Evolutionary conservation across 1,284 basidiomycete species (phyloP).

Genomic region (Abortiporus biennis): DNA sequence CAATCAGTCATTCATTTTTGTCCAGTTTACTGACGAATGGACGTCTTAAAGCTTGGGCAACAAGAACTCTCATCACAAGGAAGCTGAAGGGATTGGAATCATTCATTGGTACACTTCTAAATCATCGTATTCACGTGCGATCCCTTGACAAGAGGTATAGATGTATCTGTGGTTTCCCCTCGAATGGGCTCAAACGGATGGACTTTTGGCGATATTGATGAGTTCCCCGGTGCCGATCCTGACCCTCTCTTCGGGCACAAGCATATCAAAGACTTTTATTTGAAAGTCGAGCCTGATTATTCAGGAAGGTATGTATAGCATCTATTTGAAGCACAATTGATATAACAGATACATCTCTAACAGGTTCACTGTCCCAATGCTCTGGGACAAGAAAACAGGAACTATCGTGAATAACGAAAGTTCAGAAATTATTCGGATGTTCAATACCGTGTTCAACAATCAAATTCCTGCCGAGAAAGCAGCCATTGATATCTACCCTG

Average conservation of each 20-base stretch:
- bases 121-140: neutral
- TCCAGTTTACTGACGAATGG: neutral
- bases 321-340: neutral
- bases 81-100: constrained; percentile 90
- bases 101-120: constrained; percentile 56
- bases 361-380: constrained; percentile 84
- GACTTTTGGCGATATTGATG: constrained; percentile 75
- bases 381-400: constrained; percentile 90
- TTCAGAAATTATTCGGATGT: constrained; percentile 89
- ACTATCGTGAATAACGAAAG: constrained; percentile 97
- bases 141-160: constrained; percentile 31
- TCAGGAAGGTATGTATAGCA: constrained; percentile 45
- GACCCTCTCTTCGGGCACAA: constrained; percentile 69
- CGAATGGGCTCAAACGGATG: constrained; percentile 81
- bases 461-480: constrained; percentile 62
- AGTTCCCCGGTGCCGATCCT: constrained; percentile 64
- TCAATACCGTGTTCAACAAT: constrained; percentile 83
- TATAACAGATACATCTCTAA: too few relatives aligned
- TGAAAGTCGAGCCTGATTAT: constrained; percentile 70
- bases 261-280: constrained; percentile 85
- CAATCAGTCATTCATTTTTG: neutral
- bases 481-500: constrained; percentile 82
- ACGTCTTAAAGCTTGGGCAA: constrained; percentile 75
- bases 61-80: constrained; percentile 83
- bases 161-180: constrained; percentile 80